Percentiles rank a stretch among this genome's conserved stretches.
phyloP scores from a whole-genome alignment of 306 rosid species.

The Glycine tomentella region DNA sequence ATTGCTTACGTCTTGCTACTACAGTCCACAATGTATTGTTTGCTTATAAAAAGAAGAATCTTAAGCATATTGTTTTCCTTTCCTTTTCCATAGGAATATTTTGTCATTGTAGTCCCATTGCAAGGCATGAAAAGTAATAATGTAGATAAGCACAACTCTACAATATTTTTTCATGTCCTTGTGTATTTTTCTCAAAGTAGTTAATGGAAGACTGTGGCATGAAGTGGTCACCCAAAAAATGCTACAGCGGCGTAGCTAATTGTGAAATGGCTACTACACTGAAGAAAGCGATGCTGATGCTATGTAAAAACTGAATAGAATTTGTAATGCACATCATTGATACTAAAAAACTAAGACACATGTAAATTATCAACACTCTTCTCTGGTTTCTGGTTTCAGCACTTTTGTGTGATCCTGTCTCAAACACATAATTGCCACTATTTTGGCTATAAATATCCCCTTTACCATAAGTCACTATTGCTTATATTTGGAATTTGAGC shows the following conservation, averaged over 20 bases:
- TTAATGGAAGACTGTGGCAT: neutral
- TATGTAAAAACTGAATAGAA: neutral
- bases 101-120: slow-evolving; percentile 24
- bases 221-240: neutral
- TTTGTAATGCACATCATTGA: neutral
- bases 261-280: neutral
- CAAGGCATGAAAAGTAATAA: neutral
- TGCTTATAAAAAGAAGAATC: neutral
- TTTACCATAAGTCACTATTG: neutral
- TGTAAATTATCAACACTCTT: neutral
- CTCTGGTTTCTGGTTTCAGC: neutral
- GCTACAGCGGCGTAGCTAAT: neutral
- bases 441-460: neutral
- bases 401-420: neutral
- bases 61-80: neutral
- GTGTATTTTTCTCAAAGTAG: neutral
- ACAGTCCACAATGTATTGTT: slow-evolving; percentile 9
- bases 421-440: neutral
- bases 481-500: neutral
- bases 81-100: neutral
- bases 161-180: neutral
- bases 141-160: slow-evolving; percentile 6
- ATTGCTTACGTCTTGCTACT: neutral
- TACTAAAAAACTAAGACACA: neutral
- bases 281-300: neutral